Percentiles rank a stretch among this genome's conserved stretches.
Conservation (phyloP, 176 grass and related monocot species). For the Triticum timopheevii region DNA sequence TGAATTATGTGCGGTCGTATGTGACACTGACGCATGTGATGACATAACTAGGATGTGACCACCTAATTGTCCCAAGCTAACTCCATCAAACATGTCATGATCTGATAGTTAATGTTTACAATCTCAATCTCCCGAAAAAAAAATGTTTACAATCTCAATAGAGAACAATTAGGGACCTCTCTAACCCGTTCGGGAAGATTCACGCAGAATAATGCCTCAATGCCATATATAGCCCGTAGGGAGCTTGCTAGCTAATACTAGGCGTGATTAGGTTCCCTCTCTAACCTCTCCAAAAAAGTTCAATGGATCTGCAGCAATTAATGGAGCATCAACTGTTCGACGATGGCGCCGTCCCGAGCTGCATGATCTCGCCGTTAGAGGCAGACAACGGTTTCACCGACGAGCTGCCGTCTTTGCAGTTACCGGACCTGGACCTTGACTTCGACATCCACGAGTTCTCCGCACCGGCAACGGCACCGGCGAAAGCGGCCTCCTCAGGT, state of each 20-base stretch:
- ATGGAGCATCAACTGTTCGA: slow-evolving; percentile 43
- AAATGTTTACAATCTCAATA: background rate
- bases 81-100: background rate
- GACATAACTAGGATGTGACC: background rate
- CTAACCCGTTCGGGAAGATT: background rate
- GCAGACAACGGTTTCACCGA: slow-evolving; percentile 32
- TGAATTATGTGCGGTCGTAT: no score
- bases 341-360: slow-evolving; percentile 39
- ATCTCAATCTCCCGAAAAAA: no score
- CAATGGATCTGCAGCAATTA: background rate
- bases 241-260: background rate
- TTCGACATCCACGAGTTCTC: slow-evolving; percentile 27
- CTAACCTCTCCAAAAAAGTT: background rate
- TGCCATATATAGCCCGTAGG: background rate
- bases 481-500: slow-evolving; percentile 12
- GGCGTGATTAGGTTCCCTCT: background rate
- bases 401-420: slow-evolving; percentile 34
- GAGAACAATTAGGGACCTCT: background rate
- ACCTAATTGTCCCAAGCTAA: background rate
- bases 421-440: slow-evolving; percentile 40
- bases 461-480: background rate
- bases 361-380: slow-evolving; percentile 32
- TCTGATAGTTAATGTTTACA: background rate
- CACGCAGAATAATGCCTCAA: background rate
- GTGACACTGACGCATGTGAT: no score